These are phyloP conservation scores for Coemansia sp. DNA, from an alignment of 371 early-diverging fungal genomes.

Conservation along the genomic window DNA sequence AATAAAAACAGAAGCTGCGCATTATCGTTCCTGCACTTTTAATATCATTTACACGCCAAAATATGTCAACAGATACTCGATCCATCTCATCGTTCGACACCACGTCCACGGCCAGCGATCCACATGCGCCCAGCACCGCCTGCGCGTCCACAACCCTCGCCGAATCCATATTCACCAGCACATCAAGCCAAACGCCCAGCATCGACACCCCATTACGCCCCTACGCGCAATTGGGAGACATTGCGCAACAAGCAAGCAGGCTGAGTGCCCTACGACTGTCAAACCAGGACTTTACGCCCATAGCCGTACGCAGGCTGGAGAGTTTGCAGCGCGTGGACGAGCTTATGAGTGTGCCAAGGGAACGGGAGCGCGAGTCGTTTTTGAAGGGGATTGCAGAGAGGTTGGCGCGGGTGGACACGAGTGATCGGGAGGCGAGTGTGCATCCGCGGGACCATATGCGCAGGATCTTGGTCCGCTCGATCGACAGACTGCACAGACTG, in stretches of 20 bases:
- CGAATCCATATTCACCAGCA: not conserved
- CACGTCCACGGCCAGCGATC: not conserved
- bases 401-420: conserved; percentile 10
- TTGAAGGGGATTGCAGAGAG: conserved; percentile 25
- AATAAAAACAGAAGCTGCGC: no score
- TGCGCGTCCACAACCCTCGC: conserved; percentile 8
- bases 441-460: conserved; percentile 45
- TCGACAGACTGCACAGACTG: conserved; percentile 26
- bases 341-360: not conserved
- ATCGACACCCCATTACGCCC: conserved; percentile 12
- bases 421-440: not conserved
- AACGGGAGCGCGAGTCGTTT: conserved; percentile 23
- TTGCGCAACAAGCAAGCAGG: conserved; percentile 26
- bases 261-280: conserved; percentile 27
- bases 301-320: conserved; percentile 18
- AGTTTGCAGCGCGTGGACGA: conserved; percentile 26
- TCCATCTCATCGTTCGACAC: not conserved
- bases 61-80: not conserved
- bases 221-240: conserved; percentile 22
- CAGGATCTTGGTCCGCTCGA: conserved; percentile 15
- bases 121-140: not conserved
- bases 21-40: no score
- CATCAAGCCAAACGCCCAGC: not conserved
- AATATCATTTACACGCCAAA: no score
- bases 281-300: conserved; percentile 41